Conservation (phyloP, 805 yeast genomes). For the Trichomonascus vanleenenianus region DNA sequence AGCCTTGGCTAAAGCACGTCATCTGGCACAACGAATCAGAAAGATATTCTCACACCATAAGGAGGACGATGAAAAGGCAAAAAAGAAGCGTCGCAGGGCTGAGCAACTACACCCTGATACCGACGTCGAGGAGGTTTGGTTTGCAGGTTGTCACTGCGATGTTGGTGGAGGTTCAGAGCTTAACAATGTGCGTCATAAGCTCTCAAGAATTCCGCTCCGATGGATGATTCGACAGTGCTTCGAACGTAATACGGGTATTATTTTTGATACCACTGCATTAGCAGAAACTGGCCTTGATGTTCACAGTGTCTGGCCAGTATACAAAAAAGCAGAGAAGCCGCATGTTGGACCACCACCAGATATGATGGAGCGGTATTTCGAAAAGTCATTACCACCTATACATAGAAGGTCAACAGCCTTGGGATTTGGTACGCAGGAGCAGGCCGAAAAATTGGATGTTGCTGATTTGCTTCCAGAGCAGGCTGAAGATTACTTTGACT, state of each 20-base stretch:
- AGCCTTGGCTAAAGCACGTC: no score
- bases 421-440: not conserved
- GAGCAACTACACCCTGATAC: conserved; percentile 3
- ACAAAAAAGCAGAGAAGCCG: not conserved
- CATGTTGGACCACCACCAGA: not conserved
- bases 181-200: not conserved
- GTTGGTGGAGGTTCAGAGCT: conserved; percentile 46
- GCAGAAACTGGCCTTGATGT: conserved; percentile 1
- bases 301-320: not conserved
- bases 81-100: conserved; percentile 21
- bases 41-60: conserved; percentile 7
- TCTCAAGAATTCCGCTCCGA: not conserved
- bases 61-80: not conserved
- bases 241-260: not conserved
- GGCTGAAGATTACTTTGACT: not conserved
- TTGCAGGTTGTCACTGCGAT: conserved; percentile 61
- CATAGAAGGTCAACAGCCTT: not conserved
- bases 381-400: not conserved
- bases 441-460: not conserved
- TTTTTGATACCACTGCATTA: not conserved
- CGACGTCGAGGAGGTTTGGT: conserved; percentile 49
- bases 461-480: not conserved
- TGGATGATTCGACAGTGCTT: conserved; percentile 1
- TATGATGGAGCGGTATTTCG: not conserved
- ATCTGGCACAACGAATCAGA: not conserved